These are phyloP conservation scores for Tuber umbilicatum DNA, from an alignment of 495 filamentous ascomycete species.

Conservation along the genomic window DNA sequence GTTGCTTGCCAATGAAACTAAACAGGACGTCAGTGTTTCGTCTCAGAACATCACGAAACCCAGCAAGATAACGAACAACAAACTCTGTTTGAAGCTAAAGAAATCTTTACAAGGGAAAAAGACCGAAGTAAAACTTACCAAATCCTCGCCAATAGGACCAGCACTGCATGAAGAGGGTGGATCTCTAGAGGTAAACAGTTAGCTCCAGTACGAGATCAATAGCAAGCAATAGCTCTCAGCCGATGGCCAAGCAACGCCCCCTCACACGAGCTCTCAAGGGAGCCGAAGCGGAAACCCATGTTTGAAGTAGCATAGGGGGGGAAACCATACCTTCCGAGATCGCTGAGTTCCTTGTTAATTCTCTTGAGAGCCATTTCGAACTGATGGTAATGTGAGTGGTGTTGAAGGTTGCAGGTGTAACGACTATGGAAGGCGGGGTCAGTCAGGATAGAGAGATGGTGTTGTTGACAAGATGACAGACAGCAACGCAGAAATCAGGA, in stretches of 20 bases:
- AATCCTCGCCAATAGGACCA: conserved; percentile 90
- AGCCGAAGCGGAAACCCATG: neutral
- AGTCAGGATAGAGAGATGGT: conserved; percentile 36
- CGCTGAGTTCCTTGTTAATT: conserved; percentile 99
- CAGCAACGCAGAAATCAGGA: conserved; percentile 34
- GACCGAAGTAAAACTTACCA: conserved; percentile 59
- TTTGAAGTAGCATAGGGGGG: neutral
- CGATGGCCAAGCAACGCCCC: conserved; percentile 12
- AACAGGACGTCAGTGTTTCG: neutral
- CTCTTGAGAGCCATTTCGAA: conserved; percentile 92
- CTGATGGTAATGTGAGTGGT: conserved; percentile 43
- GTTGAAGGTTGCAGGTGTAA: conserved; percentile 23
- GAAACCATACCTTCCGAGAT: conserved; percentile 84
- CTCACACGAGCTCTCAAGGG: conserved; percentile 20
- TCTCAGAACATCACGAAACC: neutral
- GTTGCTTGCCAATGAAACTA: conserved; percentile 99
- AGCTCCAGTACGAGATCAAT: neutral
- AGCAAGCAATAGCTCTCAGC: conserved; percentile 19
- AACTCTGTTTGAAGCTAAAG: conserved; percentile 8
- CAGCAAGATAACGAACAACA: neutral
- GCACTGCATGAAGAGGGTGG: conserved; percentile 98
- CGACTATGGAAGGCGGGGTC: conserved; percentile 33
- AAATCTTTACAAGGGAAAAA: conserved; percentile 11
- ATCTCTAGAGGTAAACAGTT: conserved; percentile 57
- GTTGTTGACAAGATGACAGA: conserved; percentile 26